phyloP scores from a whole-genome alignment of 805 yeast genomes.

The Scheffersomyces stipitis region DNA sequence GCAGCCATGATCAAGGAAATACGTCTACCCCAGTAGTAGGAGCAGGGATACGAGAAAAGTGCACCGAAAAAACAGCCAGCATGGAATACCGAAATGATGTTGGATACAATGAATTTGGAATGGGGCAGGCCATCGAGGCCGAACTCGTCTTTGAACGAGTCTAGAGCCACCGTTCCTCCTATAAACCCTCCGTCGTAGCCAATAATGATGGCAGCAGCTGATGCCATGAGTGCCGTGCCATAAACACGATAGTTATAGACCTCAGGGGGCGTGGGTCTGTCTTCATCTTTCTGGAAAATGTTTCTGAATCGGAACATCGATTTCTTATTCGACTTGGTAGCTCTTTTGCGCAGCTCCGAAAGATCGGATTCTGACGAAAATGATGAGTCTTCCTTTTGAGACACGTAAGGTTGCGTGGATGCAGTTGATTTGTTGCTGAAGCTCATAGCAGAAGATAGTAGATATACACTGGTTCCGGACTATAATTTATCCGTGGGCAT shows the following conservation, averaged over 20 bases:
- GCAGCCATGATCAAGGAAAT: conserved; percentile 33
- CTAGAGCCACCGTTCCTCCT: conserved; percentile 39
- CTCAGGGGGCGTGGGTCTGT: conserved; percentile 38
- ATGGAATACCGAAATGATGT: conserved; percentile 39
- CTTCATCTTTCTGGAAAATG: conserved; percentile 34
- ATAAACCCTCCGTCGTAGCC: conserved; percentile 44
- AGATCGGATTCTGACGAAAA: too few species aligned
- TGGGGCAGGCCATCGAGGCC: conserved; percentile 24
- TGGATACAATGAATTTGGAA: conserved; percentile 24
- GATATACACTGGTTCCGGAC: too few species aligned
- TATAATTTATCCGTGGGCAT: too few species aligned
- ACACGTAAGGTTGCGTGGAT: too few species aligned
- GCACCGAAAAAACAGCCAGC: conserved; percentile 43
- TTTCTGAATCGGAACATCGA: conserved; percentile 6
- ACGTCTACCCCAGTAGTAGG: conserved; percentile 34
- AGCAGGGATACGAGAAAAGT: conserved; percentile 34
- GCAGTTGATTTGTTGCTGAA: too few species aligned
- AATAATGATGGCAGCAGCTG: conserved; percentile 40
- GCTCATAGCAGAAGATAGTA: too few species aligned
- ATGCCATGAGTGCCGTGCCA: conserved; percentile 35
- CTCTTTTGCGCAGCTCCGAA: too few species aligned
- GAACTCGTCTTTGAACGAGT: conserved; percentile 32
- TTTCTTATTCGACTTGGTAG: not conserved
- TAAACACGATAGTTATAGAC: conserved; percentile 36
- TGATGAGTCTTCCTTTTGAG: too few species aligned